Percentiles rank a stretch among this genome's conserved stretches.
Conservation (phyloP, 2,329 filamentous ascomycete genomes). For the Myriosclerotinia scirpicola region DNA sequence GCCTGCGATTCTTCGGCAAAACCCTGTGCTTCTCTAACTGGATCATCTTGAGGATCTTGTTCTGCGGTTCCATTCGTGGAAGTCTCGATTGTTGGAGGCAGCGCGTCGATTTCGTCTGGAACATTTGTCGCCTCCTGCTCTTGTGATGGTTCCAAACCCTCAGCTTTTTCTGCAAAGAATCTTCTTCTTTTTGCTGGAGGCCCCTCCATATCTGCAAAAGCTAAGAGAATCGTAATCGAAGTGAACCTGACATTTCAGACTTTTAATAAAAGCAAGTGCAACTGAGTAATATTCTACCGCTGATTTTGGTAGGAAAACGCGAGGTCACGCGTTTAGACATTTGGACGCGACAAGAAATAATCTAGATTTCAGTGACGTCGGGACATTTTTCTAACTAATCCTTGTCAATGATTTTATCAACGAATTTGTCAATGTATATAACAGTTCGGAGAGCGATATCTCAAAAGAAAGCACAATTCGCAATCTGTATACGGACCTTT, state of each 20-base stretch:
- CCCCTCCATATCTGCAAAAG: slow-evolving; percentile 41
- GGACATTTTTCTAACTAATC: background rate
- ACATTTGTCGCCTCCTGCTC: slow-evolving; percentile 28
- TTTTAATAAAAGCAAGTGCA: background rate
- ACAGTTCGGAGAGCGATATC: background rate
- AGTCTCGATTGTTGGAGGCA: slow-evolving; percentile 20
- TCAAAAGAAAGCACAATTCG: background rate
- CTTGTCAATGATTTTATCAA: background rate
- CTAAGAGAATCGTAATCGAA: background rate
- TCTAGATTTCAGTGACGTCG: slow-evolving; percentile 27
- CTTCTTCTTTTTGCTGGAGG: slow-evolving; percentile 50
- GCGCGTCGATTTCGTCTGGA: slow-evolving; percentile 37
- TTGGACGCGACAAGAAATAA: slow-evolving; percentile 26
- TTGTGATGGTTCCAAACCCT: slow-evolving; percentile 32
- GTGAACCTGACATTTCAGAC: background rate
- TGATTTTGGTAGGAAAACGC: slow-evolving; percentile 32
- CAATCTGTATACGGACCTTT: background rate
- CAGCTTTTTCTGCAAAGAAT: slow-evolving; percentile 46
- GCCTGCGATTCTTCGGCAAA: slow-evolving; percentile 27
- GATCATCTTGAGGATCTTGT: slow-evolving; percentile 13
- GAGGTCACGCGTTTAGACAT: slow-evolving; percentile 24
- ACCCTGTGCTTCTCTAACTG: background rate
- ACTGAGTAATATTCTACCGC: slow-evolving; percentile 5
- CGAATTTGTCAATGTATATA: background rate
- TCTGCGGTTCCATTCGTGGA: background rate